phyloP scores from a whole-genome alignment of 2,329 filamentous ascomycete species.

The Zymoseptoria brevis region DNA sequence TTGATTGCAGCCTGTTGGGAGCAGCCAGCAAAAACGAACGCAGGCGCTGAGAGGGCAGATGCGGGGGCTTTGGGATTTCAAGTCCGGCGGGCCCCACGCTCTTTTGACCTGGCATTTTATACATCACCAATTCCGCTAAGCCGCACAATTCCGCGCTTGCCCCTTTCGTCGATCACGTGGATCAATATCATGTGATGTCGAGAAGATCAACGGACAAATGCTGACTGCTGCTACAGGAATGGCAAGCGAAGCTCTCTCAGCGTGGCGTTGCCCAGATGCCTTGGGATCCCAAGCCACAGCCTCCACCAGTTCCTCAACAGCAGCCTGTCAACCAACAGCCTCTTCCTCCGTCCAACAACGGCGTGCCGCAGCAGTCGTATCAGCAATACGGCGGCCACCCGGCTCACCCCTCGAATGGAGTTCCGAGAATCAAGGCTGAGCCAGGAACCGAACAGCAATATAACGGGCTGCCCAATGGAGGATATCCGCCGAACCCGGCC shows the following conservation, averaged over 20 bases:
- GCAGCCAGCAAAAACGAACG: slow-evolving; percentile 13
- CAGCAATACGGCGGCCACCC: slow-evolving; percentile 12
- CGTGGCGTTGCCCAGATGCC: slow-evolving; percentile 83
- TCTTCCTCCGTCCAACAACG: slow-evolving; percentile 23
- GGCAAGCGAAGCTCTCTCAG: slow-evolving; percentile 83
- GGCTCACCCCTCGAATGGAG: slow-evolving; percentile 33
- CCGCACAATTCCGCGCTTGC: slow-evolving; percentile 25
- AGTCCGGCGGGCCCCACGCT: slow-evolving; percentile 33
- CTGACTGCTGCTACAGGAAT: slow-evolving; percentile 54
- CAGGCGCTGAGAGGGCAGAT: slow-evolving; percentile 27
- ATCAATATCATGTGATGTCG: slow-evolving; percentile 5
- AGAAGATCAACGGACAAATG: slow-evolving; percentile 1
- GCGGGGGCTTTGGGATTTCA: slow-evolving; percentile 35
- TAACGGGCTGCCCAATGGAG: slow-evolving; percentile 20
- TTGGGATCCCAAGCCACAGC: slow-evolving; percentile 82
- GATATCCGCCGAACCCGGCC: slow-evolving; percentile 18
- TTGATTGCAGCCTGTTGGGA: slow-evolving; percentile 3
- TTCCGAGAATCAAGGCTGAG: slow-evolving; percentile 47
- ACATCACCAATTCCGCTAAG: slow-evolving; percentile 23
- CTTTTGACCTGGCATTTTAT: slow-evolving; percentile 41
- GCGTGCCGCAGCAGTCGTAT: slow-evolving; percentile 16
- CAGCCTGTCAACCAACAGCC: slow-evolving; percentile 20
- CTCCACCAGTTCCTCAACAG: slow-evolving; percentile 33
- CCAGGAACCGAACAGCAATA: slow-evolving; percentile 32
- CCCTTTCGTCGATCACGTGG: slow-evolving; percentile 25